Percentiles rank a stretch among this genome's conserved stretches.
Conservation (phyloP, 805 yeast species). For the Priceomyces medius region DNA sequence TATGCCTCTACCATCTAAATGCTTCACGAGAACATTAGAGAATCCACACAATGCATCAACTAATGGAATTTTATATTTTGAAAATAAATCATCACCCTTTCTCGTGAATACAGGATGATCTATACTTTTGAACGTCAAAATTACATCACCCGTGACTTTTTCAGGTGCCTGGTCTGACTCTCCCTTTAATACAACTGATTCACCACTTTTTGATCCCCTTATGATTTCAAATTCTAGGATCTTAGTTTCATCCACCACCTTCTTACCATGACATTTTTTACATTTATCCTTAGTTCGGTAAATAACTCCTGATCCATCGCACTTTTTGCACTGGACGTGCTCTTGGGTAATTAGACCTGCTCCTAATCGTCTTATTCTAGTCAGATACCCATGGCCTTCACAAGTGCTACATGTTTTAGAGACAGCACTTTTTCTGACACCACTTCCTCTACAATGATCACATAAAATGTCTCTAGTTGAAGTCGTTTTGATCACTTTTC, state of each 20-base stretch:
- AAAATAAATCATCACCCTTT: constrained; percentile 61
- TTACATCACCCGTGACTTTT: constrained; percentile 72
- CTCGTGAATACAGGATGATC: constrained; percentile 52
- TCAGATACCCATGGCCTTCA: constrained; percentile 65
- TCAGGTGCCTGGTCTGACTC: constrained; percentile 81
- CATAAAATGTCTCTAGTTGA: constrained; percentile 75
- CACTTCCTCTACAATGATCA: constrained; percentile 69
- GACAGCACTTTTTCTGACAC: constrained; percentile 62
- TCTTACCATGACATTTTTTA: constrained; percentile 68
- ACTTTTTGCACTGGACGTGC: constrained; percentile 58
- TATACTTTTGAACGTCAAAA: constrained; percentile 56
- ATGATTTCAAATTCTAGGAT: constrained; percentile 74
- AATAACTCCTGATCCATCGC: constrained; percentile 69
- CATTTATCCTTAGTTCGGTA: constrained; percentile 70
- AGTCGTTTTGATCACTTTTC: constrained; percentile 73
- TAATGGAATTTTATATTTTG: constrained; percentile 59
- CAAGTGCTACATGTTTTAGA: constrained; percentile 62
- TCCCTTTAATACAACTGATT: constrained; percentile 56
- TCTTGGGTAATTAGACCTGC: constrained; percentile 75
- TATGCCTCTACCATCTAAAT: constrained; percentile 77
- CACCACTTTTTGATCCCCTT: constrained; percentile 67
- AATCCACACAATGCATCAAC: constrained; percentile 88
- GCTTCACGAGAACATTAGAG: constrained; percentile 59
- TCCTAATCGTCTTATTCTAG: constrained; percentile 61
- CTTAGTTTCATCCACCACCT: constrained; percentile 61